A percentile compares a stretch with the other conserved stretches of the same genome.
Evolutionary conservation across 371 early-diverging fungal species (phyloP).

Genomic region (Mucor piriformis): DNA sequence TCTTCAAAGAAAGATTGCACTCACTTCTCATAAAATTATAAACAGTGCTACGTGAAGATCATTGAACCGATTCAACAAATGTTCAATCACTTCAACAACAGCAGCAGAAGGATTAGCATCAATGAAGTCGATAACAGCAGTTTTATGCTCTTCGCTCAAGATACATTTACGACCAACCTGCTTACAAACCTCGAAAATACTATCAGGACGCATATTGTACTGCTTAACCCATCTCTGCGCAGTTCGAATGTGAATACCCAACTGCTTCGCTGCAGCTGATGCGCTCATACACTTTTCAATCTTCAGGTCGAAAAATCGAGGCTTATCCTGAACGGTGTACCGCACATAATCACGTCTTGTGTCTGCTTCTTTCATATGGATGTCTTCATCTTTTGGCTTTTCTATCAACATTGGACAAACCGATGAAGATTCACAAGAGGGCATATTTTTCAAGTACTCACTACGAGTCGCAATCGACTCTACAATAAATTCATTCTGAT

Average conservation of each 20-base stretch:
- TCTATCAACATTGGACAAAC: background rate
- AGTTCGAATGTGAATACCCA: slow-evolving; percentile 10
- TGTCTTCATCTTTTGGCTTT: slow-evolving; percentile 1
- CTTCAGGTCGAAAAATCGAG: slow-evolving; percentile 10
- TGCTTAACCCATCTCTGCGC: slow-evolving; percentile 22
- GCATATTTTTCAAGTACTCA: background rate
- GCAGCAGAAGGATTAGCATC: slow-evolving; percentile 22
- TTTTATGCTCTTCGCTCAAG: slow-evolving; percentile 18
- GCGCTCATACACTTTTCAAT: slow-evolving; percentile 20
- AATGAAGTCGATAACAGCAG: slow-evolving; percentile 5
- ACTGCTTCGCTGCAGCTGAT: slow-evolving; percentile 13
- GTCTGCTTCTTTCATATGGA: slow-evolving; percentile 12
- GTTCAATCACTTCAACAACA: slow-evolving; percentile 20
- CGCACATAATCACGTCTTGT: slow-evolving; percentile 13
- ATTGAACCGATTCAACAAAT: slow-evolving; percentile 11
- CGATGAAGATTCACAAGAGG: background rate
- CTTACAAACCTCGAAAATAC: slow-evolving; percentile 10
- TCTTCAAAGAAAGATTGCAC: slow-evolving; percentile 13
- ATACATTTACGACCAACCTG: slow-evolving; percentile 15
- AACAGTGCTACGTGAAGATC: slow-evolving; percentile 18
- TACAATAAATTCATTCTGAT: slow-evolving; percentile 6
- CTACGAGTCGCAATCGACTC: slow-evolving; percentile 4
- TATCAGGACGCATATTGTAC: slow-evolving; percentile 18
- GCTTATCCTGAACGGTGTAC: slow-evolving; percentile 17
- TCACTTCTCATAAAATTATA: slow-evolving; percentile 13